Evolutionary conservation across 345 rosid genomes (phyloP).

Genomic region (Excoecaria cochinchinensis): DNA sequence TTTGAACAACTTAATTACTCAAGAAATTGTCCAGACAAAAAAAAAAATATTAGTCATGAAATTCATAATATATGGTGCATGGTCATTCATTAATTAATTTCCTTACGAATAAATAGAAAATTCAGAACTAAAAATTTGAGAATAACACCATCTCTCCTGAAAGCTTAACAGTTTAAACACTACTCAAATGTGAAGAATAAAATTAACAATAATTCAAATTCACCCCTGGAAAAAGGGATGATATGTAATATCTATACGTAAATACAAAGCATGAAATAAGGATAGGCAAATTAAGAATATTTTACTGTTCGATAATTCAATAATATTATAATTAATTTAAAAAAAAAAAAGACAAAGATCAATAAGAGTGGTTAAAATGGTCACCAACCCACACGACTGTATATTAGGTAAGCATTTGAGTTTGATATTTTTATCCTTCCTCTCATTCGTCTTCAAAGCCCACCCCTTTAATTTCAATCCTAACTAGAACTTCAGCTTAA

Average conservation of each 20-base stretch:
- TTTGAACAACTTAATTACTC: too few relatives aligned
- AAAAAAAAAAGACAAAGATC: slow-evolving; percentile 1
- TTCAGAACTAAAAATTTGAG: too few relatives aligned
- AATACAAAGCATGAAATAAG: not conserved
- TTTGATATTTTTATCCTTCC: slow-evolving; percentile 14
- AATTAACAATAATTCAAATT: not conserved
- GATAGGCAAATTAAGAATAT: not conserved
- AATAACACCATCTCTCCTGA: too few relatives aligned
- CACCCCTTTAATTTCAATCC: slow-evolving; percentile 49
- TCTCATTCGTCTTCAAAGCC: slow-evolving; percentile 23
- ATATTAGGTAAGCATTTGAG: slow-evolving; percentile 30
- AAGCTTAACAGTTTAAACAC: too few relatives aligned
- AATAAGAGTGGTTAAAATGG: slow-evolving; percentile 53
- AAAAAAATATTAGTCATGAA: too few relatives aligned
- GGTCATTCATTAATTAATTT: not conserved
- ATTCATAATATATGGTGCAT: too few relatives aligned
- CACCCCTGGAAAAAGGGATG: too few relatives aligned
- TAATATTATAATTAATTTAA: too few relatives aligned
- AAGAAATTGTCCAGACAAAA: too few relatives aligned
- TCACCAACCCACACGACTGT: slow-evolving; percentile 60
- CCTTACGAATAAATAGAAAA: too few relatives aligned
- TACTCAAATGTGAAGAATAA: too few relatives aligned
- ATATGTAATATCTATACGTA: not conserved
- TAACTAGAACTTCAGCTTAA: slow-evolving; percentile 25
- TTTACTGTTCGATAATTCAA: not conserved